Evolutionary conservation across 2,329 filamentous ascomycete species (phyloP).

Genomic region (Penicillium sp.): DNA sequence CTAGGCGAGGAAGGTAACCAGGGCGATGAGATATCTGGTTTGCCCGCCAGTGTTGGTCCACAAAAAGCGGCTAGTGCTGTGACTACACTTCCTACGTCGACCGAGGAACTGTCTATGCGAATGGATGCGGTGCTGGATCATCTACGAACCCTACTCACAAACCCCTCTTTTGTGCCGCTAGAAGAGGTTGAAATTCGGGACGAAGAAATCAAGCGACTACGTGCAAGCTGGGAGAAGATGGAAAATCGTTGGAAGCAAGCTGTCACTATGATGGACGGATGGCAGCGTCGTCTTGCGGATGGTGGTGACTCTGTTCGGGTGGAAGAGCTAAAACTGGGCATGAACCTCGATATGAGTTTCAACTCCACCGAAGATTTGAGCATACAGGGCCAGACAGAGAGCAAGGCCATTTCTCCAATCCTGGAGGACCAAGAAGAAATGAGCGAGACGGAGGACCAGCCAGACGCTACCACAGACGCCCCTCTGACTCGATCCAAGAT

Average conservation of each 20-base stretch:
- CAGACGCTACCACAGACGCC: neutral
- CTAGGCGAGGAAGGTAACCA: conserved; percentile 30
- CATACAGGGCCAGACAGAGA: conserved; percentile 20
- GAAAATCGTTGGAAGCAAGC: conserved; percentile 87
- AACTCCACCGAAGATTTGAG: conserved; percentile 21
- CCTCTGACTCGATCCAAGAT: conserved; percentile 20
- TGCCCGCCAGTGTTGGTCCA: conserved; percentile 21
- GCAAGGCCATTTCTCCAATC: conserved; percentile 31
- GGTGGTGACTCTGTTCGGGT: conserved; percentile 43
- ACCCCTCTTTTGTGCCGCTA: conserved; percentile 92
- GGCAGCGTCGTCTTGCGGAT: conserved; percentile 73
- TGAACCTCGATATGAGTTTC: conserved; percentile 43
- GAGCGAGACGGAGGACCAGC: conserved; percentile 27
- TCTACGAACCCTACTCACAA: conserved; percentile 80
- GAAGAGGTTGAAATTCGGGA: conserved; percentile 93
- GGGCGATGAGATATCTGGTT: conserved; percentile 32
- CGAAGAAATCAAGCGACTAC: conserved; percentile 80
- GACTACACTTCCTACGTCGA: conserved; percentile 55
- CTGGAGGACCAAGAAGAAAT: conserved; percentile 33
- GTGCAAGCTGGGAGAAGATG: conserved; percentile 90
- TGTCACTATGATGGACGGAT: conserved; percentile 84
- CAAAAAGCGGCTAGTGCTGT: conserved; percentile 30
- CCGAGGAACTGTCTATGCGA: conserved; percentile 69
- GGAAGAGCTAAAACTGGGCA: conserved; percentile 44
- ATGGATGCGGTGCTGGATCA: conserved; percentile 78